phyloP scores from a whole-genome alignment of 495 filamentous ascomycete genomes.

The Trichoderma virens region DNA sequence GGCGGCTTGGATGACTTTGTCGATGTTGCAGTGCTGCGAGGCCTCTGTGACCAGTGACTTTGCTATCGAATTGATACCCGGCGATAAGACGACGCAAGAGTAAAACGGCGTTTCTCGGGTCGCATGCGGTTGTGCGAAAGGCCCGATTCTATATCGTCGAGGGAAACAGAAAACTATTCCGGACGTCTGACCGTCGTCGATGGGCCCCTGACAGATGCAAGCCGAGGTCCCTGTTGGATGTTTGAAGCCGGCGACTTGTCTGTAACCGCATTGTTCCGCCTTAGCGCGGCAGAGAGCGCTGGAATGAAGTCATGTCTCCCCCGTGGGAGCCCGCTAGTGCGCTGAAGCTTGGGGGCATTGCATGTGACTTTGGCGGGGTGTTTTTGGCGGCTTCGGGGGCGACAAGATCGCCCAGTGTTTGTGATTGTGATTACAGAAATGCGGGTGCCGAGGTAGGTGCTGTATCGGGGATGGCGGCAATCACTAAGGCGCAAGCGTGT shows the following conservation, averaged over 20 bases:
- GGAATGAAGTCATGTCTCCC: constrained; percentile 1
- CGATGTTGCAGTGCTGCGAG: background rate
- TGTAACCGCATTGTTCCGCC: background rate
- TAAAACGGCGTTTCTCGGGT: background rate
- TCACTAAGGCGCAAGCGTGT: no score
- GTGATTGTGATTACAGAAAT: no score
- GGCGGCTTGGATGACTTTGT: background rate
- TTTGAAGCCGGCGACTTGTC: background rate
- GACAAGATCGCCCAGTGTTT: no score
- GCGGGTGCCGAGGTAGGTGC: no score
- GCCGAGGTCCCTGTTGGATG: background rate
- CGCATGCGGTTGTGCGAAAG: background rate
- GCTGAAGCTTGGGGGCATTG: constrained; percentile 2
- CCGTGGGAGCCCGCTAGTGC: background rate
- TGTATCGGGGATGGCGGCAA: no score
- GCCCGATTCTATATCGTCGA: background rate
- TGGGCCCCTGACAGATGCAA: background rate
- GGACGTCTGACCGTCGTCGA: background rate
- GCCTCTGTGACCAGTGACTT: background rate
- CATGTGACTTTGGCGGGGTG: constrained; percentile 8
- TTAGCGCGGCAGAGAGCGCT: background rate
- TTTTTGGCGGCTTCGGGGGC: background rate
- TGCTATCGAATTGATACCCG: background rate
- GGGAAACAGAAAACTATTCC: background rate
- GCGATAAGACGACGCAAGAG: background rate